These are phyloP conservation scores for Serendipita sp. DNA, from an alignment of 768 basidiomycete species.

Conservation along the genomic window DNA sequence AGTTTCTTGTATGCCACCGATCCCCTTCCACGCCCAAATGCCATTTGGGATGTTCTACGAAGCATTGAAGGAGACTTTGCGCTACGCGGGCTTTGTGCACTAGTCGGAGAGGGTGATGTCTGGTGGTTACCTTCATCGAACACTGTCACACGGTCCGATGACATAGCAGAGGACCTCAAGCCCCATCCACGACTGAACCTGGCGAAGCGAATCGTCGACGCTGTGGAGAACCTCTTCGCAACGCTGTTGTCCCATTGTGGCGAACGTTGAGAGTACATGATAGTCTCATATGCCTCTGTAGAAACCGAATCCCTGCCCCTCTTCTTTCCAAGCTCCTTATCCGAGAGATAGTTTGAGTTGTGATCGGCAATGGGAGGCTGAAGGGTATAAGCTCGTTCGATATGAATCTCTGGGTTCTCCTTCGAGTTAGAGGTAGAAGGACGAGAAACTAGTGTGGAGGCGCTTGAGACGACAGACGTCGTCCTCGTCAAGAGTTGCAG, in stretches of 20 bases:
- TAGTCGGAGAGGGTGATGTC: background rate
- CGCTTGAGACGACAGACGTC: background rate
- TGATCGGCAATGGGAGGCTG: background rate
- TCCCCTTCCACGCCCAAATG: background rate
- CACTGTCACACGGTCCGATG: background rate
- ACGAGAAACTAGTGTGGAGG: background rate
- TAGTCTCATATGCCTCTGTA: background rate
- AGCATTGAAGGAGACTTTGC: background rate
- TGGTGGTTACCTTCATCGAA: background rate
- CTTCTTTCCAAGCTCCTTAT: background rate
- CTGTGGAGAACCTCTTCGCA: background rate
- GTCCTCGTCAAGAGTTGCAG: background rate
- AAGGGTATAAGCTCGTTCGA: background rate
- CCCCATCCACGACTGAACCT: background rate
- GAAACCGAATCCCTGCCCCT: no score
- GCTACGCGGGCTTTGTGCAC: background rate
- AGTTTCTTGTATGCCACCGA: background rate
- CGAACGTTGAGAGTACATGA: background rate
- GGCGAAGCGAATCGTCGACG: background rate
- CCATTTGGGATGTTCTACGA: background rate
- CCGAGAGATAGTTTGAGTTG: background rate
- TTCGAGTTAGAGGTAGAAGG: background rate
- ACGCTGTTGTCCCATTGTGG: background rate
- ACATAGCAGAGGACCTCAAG: background rate
- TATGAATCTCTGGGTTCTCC: background rate